These are phyloP conservation scores for Tricholoma sp. DNA, from an alignment of 768 basidiomycete species.

Conservation along the genomic window DNA sequence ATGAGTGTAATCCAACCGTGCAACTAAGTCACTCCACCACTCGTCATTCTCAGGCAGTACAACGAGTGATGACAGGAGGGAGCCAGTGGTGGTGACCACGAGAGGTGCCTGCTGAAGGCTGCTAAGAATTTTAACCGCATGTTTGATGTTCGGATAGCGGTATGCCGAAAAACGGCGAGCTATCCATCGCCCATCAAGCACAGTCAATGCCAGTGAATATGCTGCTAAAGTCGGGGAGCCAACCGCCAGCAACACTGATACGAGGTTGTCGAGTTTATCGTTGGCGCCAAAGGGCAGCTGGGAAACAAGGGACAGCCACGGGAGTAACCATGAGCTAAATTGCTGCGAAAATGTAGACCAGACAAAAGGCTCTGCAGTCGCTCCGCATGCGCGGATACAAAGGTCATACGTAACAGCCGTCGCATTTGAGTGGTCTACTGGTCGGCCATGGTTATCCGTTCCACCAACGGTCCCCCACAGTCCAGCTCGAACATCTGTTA, in stretches of 20 bases:
- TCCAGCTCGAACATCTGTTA: slow-evolving; percentile 13
- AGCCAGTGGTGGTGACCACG: slow-evolving; percentile 19
- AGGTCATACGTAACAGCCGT: slow-evolving; percentile 25
- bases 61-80: slow-evolving; percentile 34
- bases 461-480: slow-evolving; percentile 13
- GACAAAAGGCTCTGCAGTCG: slow-evolving; percentile 18
- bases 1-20: slow-evolving; percentile 29
- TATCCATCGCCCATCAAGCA: slow-evolving; percentile 41
- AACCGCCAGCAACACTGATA: slow-evolving; percentile 36
- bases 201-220: slow-evolving; percentile 39
- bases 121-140: slow-evolving; percentile 29
- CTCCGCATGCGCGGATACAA: slow-evolving; percentile 23
- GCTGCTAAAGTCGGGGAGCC: slow-evolving; percentile 41
- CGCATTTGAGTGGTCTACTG: slow-evolving; percentile 17
- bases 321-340: slow-evolving; percentile 41
- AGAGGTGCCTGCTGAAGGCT: slow-evolving; percentile 40
- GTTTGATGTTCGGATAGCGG: slow-evolving; percentile 23
- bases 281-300: slow-evolving; percentile 44
- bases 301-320: slow-evolving; percentile 43
- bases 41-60: slow-evolving; percentile 36
- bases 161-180: slow-evolving; percentile 23
- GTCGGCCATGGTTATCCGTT: slow-evolving; percentile 23
- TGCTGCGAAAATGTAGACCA: slow-evolving; percentile 33
- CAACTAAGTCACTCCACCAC: slow-evolving; percentile 33
- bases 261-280: slow-evolving; percentile 35